Percentiles rank a stretch among this genome's conserved stretches.
Conservation (phyloP, 805 yeast genomes). For the Limtongia smithiae region DNA sequence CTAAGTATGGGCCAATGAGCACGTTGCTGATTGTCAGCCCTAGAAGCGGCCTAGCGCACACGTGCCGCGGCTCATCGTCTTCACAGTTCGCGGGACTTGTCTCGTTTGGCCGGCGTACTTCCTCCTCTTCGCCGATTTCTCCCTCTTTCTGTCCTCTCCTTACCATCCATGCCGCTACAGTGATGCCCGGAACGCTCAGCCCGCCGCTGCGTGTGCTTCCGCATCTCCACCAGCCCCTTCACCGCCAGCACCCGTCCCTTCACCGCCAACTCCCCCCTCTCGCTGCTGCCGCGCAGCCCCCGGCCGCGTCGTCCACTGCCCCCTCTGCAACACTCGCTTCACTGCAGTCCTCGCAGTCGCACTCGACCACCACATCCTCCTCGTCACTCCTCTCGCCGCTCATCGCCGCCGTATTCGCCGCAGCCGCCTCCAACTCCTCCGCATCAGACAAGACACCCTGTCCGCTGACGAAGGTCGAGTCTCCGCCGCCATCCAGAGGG, state of each 20-base stretch:
- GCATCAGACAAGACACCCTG: no score
- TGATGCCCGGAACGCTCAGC: not conserved
- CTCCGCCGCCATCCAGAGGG: not conserved
- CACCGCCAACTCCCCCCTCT: not conserved
- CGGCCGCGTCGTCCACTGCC: not conserved
- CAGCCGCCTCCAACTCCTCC: not conserved
- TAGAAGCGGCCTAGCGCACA: not conserved
- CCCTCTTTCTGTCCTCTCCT: not conserved
- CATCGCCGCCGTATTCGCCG: not conserved
- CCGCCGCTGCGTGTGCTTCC: slow-evolving; percentile 1
- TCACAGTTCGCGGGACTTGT: not conserved
- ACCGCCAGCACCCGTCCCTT: not conserved
- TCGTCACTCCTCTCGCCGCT: not conserved
- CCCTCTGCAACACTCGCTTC: not conserved
- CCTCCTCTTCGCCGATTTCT: not conserved
- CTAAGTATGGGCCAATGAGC: slow-evolving; percentile 12
- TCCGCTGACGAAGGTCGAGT: no score
- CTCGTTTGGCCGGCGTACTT: slow-evolving; percentile 1
- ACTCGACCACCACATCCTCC: slow-evolving; percentile 1
- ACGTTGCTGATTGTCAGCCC: slow-evolving; percentile 9
- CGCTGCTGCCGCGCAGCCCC: not conserved
- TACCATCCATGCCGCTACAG: not conserved
- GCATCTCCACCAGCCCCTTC: not conserved
- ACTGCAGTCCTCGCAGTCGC: not conserved
- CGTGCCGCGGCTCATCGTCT: slow-evolving; percentile 19